Evolutionary conservation across 306 rosid species (phyloP).

Genomic region (Lathyrus sativus): DNA sequence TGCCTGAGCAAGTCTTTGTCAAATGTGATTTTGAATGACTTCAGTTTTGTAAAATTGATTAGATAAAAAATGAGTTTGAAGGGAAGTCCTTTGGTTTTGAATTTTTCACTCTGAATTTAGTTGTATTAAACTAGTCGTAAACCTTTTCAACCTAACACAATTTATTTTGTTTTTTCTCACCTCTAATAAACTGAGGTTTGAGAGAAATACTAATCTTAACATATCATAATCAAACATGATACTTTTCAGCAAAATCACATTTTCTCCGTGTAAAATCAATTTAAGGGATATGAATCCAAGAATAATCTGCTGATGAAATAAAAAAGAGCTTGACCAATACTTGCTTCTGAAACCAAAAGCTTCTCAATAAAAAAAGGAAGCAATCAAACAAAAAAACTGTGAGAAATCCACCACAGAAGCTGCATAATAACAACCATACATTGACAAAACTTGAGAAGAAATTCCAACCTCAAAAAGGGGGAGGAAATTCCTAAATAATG

Average conservation of each 20-base stretch:
- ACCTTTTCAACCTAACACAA: neutral
- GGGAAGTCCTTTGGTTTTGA: neutral
- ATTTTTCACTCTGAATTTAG: neutral
- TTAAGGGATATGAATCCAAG: neutral
- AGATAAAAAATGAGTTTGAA: neutral
- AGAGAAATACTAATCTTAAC: neutral
- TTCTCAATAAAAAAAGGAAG: constrained; percentile 8
- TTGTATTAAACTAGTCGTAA: neutral
- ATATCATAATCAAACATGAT: neutral
- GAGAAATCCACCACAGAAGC: constrained; percentile 5
- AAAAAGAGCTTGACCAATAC: constrained; percentile 25
- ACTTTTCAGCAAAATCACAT: neutral
- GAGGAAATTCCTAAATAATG: neutral
- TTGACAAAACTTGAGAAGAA: constrained; percentile 12
- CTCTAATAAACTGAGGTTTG: neutral
- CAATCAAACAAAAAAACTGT: neutral
- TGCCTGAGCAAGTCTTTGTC: neutral
- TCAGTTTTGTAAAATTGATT: neutral
- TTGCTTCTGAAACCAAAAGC: constrained; percentile 4
- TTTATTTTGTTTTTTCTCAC: neutral
- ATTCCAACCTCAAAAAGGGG: neutral
- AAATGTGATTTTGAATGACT: neutral
- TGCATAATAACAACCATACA: constrained; percentile 20
- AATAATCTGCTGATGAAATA: neutral
- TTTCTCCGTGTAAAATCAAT: neutral